phyloP scores from a whole-genome alignment of 2,329 filamentous ascomycete species.

The Xylariaceae sp. region DNA sequence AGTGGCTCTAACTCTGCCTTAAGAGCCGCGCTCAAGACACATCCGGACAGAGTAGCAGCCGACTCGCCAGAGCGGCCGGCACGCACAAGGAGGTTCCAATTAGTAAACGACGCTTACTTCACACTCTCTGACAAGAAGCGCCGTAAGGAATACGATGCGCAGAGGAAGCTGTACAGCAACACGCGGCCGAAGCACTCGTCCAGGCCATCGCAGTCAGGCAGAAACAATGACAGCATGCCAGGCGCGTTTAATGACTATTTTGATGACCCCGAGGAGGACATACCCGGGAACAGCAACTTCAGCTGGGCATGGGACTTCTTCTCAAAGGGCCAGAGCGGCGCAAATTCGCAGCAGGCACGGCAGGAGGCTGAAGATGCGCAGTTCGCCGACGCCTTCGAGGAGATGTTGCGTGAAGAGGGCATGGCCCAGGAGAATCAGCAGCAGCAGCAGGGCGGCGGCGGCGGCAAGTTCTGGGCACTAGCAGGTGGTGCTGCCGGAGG shows the following conservation, averaged over 20 bases:
- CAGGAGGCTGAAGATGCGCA: slow-evolving; percentile 66
- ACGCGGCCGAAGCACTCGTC: slow-evolving; percentile 27
- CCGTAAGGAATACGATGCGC: slow-evolving; percentile 77
- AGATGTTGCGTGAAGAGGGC: slow-evolving; percentile 83
- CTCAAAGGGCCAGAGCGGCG: slow-evolving; percentile 33
- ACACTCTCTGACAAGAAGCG: slow-evolving; percentile 75
- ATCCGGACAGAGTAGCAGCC: slow-evolving; percentile 82
- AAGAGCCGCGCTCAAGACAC: slow-evolving; percentile 82
- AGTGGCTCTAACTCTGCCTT: slow-evolving; percentile 1
- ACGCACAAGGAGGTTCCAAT: slow-evolving; percentile 84
- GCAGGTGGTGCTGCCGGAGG: slow-evolving; percentile 82
- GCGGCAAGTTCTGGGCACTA: slow-evolving; percentile 80
- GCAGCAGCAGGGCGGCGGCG: slow-evolving; percentile 56
- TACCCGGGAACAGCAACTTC: slow-evolving; percentile 44
- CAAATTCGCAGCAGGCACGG: slow-evolving; percentile 39
- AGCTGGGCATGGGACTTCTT: slow-evolving; percentile 73
- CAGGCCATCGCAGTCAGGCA: slow-evolving; percentile 41
- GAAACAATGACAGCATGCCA: slow-evolving; percentile 32
- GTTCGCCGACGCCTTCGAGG: slow-evolving; percentile 82
- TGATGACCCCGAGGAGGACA: slow-evolving; percentile 39
- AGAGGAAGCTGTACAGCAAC: slow-evolving; percentile 55
- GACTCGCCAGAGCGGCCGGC: slow-evolving; percentile 76
- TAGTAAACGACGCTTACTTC: slow-evolving; percentile 90
- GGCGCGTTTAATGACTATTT: slow-evolving; percentile 41
- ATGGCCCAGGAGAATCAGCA: slow-evolving; percentile 59